A percentile compares a stretch with the other conserved stretches of the same genome.
Conservation (phyloP, 305 asterid genomes). For the Rubia tinctorum region DNA sequence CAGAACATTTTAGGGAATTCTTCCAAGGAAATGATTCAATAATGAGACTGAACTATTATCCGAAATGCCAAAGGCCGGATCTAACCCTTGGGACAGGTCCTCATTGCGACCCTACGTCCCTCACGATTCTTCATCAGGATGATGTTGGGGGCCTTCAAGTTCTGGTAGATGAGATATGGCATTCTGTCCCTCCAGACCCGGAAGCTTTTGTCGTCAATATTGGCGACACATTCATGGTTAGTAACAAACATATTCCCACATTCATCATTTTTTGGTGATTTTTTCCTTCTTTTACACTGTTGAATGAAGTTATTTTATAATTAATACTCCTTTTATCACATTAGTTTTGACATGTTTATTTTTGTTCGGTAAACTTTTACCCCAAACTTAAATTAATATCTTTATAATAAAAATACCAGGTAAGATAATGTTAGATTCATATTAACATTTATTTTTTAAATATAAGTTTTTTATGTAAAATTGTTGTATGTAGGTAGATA, state of each 20-base stretch:
- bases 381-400: too few relatives aligned
- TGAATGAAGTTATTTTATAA: too few relatives aligned
- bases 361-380: too few relatives aligned
- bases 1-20: constrained; percentile 46
- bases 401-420: too few relatives aligned
- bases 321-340: too few relatives aligned
- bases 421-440: too few relatives aligned
- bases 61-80: constrained; percentile 62
- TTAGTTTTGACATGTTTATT: too few relatives aligned
- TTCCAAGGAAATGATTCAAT: constrained; percentile 71
- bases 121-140: constrained; percentile 82
- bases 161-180: constrained; percentile 61
- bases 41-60: constrained; percentile 81
- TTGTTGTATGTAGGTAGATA: too few relatives aligned
- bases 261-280: background rate
- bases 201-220: constrained; percentile 80
- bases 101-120: constrained; percentile 75
- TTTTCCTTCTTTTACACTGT: too few relatives aligned
- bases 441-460: too few relatives aligned
- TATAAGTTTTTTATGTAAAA: too few relatives aligned
- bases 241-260: background rate
- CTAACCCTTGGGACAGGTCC: constrained; percentile 83
- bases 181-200: constrained; percentile 58
- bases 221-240: constrained; percentile 87
- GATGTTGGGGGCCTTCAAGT: constrained; percentile 80